Percentiles rank a stretch among this genome's conserved stretches.
Evolutionary conservation across 1,284 basidiomycete species (phyloP).

Genomic region (Neolentinus lepideus): DNA sequence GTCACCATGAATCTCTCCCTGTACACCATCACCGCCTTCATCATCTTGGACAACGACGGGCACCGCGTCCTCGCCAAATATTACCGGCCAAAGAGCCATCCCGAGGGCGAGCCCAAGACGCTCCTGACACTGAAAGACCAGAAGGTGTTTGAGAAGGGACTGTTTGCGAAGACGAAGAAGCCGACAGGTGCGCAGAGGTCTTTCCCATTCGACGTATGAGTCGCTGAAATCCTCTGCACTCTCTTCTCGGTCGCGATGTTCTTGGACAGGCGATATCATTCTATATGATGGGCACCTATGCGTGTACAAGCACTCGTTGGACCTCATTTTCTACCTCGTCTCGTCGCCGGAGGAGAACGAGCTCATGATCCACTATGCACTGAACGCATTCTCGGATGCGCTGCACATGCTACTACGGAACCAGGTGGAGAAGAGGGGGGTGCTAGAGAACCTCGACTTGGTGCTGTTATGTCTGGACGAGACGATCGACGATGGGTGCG

Average conservation of each 20-base stretch:
- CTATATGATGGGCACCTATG: constrained; percentile 89
- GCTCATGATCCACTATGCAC: constrained; percentile 86
- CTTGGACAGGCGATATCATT: constrained; percentile 80
- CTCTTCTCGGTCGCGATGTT: no score
- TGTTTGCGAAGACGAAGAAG: constrained; percentile 94
- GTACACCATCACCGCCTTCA: constrained; percentile 81
- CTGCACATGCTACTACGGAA: constrained; percentile 82
- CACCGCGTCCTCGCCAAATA: constrained; percentile 95
- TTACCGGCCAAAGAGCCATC: constrained; percentile 73
- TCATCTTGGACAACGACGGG: constrained; percentile 92
- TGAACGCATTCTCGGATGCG: constrained; percentile 84
- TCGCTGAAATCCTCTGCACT: neutral
- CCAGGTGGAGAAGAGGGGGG: constrained; percentile 91
- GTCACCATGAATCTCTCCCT: constrained; percentile 68
- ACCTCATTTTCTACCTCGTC: constrained; percentile 94
- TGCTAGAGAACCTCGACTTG: constrained; percentile 93
- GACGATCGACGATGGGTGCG: constrained; percentile 95
- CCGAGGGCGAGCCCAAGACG: constrained; percentile 45
- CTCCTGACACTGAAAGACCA: constrained; percentile 85
- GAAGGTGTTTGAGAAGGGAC: constrained; percentile 89
- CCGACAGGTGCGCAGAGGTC: constrained; percentile 60
- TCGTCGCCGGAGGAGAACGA: constrained; percentile 91
- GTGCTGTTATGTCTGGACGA: constrained; percentile 94
- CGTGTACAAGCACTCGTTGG: constrained; percentile 90
- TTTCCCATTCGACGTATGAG: neutral